phyloP scores from a whole-genome alignment of 495 filamentous ascomycete species.

The Geopyxis carbonaria region DNA sequence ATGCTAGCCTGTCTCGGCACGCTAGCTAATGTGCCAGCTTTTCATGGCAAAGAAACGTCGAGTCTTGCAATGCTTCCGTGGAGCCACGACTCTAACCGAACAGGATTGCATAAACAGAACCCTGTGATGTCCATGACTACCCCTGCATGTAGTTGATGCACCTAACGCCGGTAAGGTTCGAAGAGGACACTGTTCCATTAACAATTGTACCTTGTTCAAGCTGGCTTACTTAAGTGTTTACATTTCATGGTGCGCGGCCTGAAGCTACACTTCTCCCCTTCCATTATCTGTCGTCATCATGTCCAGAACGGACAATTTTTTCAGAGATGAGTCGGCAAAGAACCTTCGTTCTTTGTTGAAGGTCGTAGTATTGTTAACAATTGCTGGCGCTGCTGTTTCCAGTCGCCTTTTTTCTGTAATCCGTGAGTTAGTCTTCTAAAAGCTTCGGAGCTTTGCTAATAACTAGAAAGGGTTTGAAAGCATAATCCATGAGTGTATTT shows the following conservation, averaged over 20 bases:
- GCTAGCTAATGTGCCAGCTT: no score
- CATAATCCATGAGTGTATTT: conserved; percentile 98
- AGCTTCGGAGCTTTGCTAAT: background rate
- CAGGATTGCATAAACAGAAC: no score
- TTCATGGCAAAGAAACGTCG: no score
- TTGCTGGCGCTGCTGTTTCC: conserved; percentile 81
- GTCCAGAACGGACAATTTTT: conserved; percentile 36
- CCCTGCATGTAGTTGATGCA: background rate
- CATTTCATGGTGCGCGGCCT: background rate
- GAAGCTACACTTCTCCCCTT: background rate
- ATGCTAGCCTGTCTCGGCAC: no score
- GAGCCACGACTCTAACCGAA: no score
- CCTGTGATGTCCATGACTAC: no score
- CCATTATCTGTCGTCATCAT: background rate
- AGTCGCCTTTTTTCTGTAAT: conserved; percentile 97
- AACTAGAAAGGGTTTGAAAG: conserved; percentile 68
- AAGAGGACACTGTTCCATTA: no score
- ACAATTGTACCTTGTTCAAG: no score
- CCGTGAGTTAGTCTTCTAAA: conserved; percentile 42
- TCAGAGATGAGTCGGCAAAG: conserved; percentile 49
- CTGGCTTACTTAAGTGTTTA: no score
- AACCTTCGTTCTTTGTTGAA: conserved; percentile 76
- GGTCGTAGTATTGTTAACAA: conserved; percentile 78
- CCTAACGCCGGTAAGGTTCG: background rate
- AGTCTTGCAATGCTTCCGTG: no score